phyloP scores from a whole-genome alignment of 2,329 filamentous ascomycete genomes.

The Moelleriella libera region DNA sequence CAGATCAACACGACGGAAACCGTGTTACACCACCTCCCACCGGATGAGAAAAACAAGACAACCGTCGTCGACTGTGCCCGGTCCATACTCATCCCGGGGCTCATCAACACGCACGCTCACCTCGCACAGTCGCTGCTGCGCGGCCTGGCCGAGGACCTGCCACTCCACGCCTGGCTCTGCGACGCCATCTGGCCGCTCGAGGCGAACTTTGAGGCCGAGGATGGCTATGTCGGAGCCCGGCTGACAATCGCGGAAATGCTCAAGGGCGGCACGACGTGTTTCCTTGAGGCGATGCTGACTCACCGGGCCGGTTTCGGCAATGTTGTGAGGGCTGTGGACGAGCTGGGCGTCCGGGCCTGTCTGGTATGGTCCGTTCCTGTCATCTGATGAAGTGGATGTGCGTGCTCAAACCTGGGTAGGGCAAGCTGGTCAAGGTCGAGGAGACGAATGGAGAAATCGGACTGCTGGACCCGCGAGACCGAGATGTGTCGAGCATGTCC shows the following conservation, averaged over 20 bases:
- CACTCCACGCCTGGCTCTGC: slow-evolving; percentile 34
- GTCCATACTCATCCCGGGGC: slow-evolving; percentile 1
- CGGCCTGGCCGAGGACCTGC: slow-evolving; percentile 32
- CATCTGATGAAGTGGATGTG: neutral
- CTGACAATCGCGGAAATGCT: slow-evolving; percentile 36
- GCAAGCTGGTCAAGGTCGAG: slow-evolving; percentile 4
- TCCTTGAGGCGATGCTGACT: slow-evolving; percentile 35
- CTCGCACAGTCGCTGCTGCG: slow-evolving; percentile 32
- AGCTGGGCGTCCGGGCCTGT: slow-evolving; percentile 9
- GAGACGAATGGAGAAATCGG: neutral
- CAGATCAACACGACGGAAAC: slow-evolving; percentile 25
- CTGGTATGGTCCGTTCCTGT: slow-evolving; percentile 1
- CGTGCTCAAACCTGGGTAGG: neutral
- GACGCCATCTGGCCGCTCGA: slow-evolving; percentile 30
- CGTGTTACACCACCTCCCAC: neutral
- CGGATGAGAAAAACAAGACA: neutral
- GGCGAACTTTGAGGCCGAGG: slow-evolving; percentile 12
- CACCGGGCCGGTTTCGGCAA: slow-evolving; percentile 11
- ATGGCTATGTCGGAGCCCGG: slow-evolving; percentile 32
- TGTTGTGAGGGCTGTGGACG: slow-evolving; percentile 5
- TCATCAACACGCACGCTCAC: slow-evolving; percentile 36
- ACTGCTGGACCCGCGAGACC: slow-evolving; percentile 3
- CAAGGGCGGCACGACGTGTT: slow-evolving; percentile 33
- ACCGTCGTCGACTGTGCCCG: slow-evolving; percentile 20
- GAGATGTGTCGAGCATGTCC: slow-evolving; percentile 4